These are phyloP conservation scores for Ochromonas danica DNA, from an alignment of 108 stramenopile species.

Conservation along the genomic window DNA sequence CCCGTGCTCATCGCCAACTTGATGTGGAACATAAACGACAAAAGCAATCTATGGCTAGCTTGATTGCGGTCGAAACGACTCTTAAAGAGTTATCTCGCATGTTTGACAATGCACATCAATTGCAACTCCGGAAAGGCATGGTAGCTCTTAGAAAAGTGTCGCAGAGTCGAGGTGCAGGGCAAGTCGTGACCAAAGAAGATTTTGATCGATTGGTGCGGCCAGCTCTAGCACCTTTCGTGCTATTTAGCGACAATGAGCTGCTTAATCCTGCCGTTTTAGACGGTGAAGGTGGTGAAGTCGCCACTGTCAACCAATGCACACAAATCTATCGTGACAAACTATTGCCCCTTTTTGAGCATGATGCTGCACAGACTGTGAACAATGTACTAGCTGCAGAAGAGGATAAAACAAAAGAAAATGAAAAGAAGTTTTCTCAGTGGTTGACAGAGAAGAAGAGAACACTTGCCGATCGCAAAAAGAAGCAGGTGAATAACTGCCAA, in stretches of 20 bases:
- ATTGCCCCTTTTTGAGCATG: too few species aligned
- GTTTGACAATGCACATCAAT: too few species aligned
- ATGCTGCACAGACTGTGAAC: neutral
- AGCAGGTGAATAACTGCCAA: neutral
- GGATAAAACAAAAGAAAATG: neutral
- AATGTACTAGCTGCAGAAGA: neutral
- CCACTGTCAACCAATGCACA: too few species aligned
- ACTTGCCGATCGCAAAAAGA: neutral
- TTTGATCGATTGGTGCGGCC: neutral
- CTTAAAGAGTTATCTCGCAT: too few species aligned
- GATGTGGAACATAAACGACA: too few species aligned
- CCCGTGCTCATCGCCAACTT: too few species aligned
- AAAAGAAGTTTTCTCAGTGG: neutral
- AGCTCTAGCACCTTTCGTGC: neutral
- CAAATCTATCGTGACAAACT: too few species aligned
- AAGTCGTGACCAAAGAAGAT: neutral
- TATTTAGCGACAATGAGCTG: neutral
- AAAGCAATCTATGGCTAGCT: too few species aligned
- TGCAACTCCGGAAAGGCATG: too few species aligned
- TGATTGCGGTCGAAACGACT: too few species aligned
- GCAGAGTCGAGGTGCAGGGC: too few species aligned
- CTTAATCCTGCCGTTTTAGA: neutral
- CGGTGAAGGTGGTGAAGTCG: neutral
- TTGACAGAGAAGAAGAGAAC: neutral
- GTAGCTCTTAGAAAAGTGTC: too few species aligned